Evolutionary conservation across 768 basidiomycete genomes (phyloP), one percentile per base, ranked within the genome.

Genomic region (Rossbeevera mucosa): DNA sequence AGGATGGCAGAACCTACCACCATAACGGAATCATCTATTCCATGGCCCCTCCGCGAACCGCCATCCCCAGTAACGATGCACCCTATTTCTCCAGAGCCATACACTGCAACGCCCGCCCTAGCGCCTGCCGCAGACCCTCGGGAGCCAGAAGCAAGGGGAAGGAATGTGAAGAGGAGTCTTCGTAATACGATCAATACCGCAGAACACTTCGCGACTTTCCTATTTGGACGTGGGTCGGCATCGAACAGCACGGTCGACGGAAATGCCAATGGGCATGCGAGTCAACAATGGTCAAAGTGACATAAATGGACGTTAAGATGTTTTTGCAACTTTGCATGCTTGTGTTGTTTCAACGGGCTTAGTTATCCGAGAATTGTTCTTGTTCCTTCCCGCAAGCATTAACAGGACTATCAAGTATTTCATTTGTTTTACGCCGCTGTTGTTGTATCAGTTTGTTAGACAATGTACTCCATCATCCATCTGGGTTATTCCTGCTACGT

Each of bases 151-250:
- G 73, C 66, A 36, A 71, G 81, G 52, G 82, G 81, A 24, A 70
- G 84, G 57, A 83, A 78, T 59, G 82, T 83, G 31, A 86, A 80
- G 65, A 74, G 82, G 55, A 83, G 80, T 57, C 59, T 88, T 47
- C 77, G 87, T 45, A 86, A 78, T 52, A 87, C 86, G 13, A 66
- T 89, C 42, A 80, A 76, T 50, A 82, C 80, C 30, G 86, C 88
- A 11, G 86, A 88, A 61, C 81, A 84, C 50, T 85, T 84, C 62
- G 82, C 84, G 5, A 81, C 81, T 5, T 77, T 87, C 54, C 68
- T 86, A 30, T 86, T 88, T 52, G 83, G 85, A n/a, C 76, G 83
- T 25, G 64, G 68, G 33, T 66, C 72, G 8, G 43, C 65, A 30
- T 61, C 68, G 22, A 68, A 59, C 38, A 47, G 50, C 46, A 44